Base-by-base conservation (phyloP, 495 filamentous ascomycete genomes). In the Penicillium angulare region DNA sequence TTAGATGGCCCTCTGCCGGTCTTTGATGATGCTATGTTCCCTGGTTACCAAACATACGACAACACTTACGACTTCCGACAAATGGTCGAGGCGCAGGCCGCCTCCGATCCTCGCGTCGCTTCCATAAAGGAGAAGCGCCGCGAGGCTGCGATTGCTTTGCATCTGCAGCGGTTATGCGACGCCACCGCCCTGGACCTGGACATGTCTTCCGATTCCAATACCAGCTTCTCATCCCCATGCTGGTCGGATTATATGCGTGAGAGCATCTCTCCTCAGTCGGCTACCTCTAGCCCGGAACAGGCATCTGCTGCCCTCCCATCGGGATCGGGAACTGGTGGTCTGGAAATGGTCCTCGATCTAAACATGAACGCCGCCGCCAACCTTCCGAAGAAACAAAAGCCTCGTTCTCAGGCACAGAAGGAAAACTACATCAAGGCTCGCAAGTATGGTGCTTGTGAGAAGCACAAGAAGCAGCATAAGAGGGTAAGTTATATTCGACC, bases 371-470 rank as follows among this genome's bases (percentile, higher is more conserved):
- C 69, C 12, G 59, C 72, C 4, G 61, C 69, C 23, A 69, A 75
- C 48, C 48, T 74, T 20, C 73, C 73, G 0, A 74, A 66, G 54
- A 77, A 77, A 50, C 73, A 77, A 35, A 77, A 73, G 50, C 69
- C 72, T 23, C 61, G 73, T 23, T 75, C 73, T 10, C 61, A 63
- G 49, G 73, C 72, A 18, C 72, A 77, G 55, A 74, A 66, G 50
- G 73, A 77, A 47, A 75, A 70, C 56, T 77, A 77, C 49, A 75
- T 74, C 61, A 77, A 77, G 49, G 72, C 63, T 49, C 65, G 73
- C 2, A 75, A 73, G 31, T 65, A 74, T 35, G 73, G 73, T 5
- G 73, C 71, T 29, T 77, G 73, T 40, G 67, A 74, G 49, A 77
- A 77, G 52, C 73, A 77, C 54, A 66, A 69, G 53, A 77, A 75